A percentile compares a stretch with the other conserved stretches of the same genome.
These are phyloP conservation scores for Trichoderma endophyticum DNA, from an alignment of 2,329 filamentous ascomycete genomes.

Conservation along the genomic window DNA sequence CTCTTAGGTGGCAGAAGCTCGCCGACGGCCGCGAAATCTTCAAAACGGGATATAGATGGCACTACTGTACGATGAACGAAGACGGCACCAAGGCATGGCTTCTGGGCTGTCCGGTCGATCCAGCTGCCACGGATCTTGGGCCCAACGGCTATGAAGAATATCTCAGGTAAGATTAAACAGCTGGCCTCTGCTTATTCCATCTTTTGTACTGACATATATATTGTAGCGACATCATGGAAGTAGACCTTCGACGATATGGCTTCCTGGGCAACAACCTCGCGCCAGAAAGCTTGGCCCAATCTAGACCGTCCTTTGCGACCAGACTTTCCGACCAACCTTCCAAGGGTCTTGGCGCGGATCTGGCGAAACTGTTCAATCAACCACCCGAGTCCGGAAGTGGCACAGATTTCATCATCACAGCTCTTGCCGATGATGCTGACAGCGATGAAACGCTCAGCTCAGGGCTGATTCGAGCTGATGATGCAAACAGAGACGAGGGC, in stretches of 20 bases:
- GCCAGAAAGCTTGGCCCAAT: conserved; percentile 50
- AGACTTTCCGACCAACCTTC: conserved; percentile 54
- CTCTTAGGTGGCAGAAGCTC: conserved; percentile 88
- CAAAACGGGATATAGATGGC: conserved; percentile 88
- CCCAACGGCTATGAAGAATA: conserved; percentile 80
- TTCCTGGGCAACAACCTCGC: conserved; percentile 76
- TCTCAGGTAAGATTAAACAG: conserved; percentile 50
- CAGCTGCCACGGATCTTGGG: conserved; percentile 60
- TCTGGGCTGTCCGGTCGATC: conserved; percentile 82
- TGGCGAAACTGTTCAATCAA: conserved; percentile 83
- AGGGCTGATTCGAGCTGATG: conserved; percentile 45
- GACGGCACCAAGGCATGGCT: conserved; percentile 96
- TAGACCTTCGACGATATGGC: conserved; percentile 88
- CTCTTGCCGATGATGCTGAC: conserved; percentile 73
- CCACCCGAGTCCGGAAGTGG: conserved; percentile 80
- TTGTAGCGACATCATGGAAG: conserved; percentile 77
- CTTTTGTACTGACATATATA: not conserved
- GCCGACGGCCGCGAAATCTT: conserved; percentile 95
- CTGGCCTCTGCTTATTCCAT: not conserved
- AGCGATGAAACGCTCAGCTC: conserved; percentile 61
- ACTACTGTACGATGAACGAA: conserved; percentile 95
- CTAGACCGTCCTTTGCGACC: conserved; percentile 46
- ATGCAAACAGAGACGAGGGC: conserved; percentile 43
- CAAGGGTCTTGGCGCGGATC: conserved; percentile 74
- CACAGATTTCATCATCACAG: conserved; percentile 88